Evolutionary conservation across 1,139 yeast species (phyloP).

Genomic region (Taphrina communis): DNA sequence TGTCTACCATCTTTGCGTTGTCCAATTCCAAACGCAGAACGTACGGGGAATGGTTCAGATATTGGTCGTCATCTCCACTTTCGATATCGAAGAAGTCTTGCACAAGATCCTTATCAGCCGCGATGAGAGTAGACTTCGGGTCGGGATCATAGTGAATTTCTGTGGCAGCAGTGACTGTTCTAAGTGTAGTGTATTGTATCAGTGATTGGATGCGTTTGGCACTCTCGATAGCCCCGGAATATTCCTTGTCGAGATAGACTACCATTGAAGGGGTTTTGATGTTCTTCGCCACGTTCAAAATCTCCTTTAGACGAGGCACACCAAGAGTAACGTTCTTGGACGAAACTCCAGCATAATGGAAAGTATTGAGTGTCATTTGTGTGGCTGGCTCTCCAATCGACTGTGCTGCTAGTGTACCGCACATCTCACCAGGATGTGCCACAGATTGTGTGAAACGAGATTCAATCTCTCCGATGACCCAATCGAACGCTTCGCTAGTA

Average conservation of each 20-base stretch:
- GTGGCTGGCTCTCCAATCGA: slow-evolving; percentile 99
- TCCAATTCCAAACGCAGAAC: slow-evolving; percentile 92
- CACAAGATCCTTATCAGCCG: slow-evolving; percentile 95
- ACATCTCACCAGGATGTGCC: slow-evolving; percentile 99
- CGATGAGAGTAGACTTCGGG: slow-evolving; percentile 93
- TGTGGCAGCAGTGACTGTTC: slow-evolving; percentile 95
- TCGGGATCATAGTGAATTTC: slow-evolving; percentile 98
- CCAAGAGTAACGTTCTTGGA: slow-evolving; percentile 98
- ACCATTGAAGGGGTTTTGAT: slow-evolving; percentile 98
- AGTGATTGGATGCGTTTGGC: slow-evolving; percentile 97
- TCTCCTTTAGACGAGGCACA: slow-evolving; percentile 99
- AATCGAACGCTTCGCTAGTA: slow-evolving; percentile 84
- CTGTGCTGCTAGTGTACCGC: slow-evolving; percentile 98
- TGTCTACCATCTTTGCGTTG: slow-evolving; percentile 98
- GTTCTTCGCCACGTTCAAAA: slow-evolving; percentile 96
- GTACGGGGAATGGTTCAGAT: slow-evolving; percentile 98
- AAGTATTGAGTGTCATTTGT: slow-evolving; percentile 97
- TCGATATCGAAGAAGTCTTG: slow-evolving; percentile 97
- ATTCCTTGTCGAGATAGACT: slow-evolving; percentile 79
- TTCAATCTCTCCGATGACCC: slow-evolving; percentile 95
- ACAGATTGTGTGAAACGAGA: slow-evolving; percentile 89
- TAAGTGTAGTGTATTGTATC: slow-evolving; percentile 92
- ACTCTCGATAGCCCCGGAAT: slow-evolving; percentile 84
- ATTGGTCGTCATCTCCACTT: slow-evolving; percentile 80
- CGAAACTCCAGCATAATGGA: slow-evolving; percentile 99